Evolutionary conservation across 2,329 filamentous ascomycete species (phyloP).

Genomic region (Penicillium sp.): DNA sequence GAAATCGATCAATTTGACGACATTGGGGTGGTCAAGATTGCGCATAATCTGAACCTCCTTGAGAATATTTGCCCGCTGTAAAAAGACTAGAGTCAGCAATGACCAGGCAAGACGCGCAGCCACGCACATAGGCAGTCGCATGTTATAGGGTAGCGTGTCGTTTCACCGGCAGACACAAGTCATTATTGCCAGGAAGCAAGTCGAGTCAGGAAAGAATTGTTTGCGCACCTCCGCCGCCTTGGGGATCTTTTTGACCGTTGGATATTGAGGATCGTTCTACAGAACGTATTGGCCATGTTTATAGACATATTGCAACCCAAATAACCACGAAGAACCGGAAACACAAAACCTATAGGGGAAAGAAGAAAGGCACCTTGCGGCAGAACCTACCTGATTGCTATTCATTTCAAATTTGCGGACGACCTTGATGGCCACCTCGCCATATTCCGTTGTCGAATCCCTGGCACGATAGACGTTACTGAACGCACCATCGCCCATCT

Average conservation of each 20-base stretch:
- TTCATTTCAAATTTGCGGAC: constrained; percentile 99
- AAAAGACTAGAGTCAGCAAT: constrained; percentile 22
- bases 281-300: constrained; percentile 44
- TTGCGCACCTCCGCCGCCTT: constrained; percentile 92
- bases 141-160: not conserved
- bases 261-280: constrained; percentile 87
- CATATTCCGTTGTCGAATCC: constrained; percentile 61
- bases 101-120: not conserved
- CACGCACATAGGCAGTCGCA: constrained; percentile 14
- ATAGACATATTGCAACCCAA: constrained; percentile 18
- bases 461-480: constrained; percentile 92
- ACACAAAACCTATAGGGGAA: constrained; percentile 19
- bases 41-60: constrained; percentile 99
- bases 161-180: not conserved
- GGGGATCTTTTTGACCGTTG: constrained; percentile 87
- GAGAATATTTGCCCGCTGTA: constrained; percentile 85
- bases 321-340: constrained; percentile 19
- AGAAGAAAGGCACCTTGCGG: constrained; percentile 24
- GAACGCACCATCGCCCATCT: constrained; percentile 98
- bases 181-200: constrained; percentile 7
- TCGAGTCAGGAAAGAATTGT: constrained; percentile 26
- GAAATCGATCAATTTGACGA: constrained; percentile 87
- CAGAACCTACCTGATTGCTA: constrained; percentile 76
- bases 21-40: constrained; percentile 89
- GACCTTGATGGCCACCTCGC: constrained; percentile 93